Percentiles rank a stretch among this genome's conserved stretches.
These are phyloP conservation scores for Puccinellia tenuiflora DNA, from an alignment of 176 grass and related monocot genomes.

Conservation along the genomic window DNA sequence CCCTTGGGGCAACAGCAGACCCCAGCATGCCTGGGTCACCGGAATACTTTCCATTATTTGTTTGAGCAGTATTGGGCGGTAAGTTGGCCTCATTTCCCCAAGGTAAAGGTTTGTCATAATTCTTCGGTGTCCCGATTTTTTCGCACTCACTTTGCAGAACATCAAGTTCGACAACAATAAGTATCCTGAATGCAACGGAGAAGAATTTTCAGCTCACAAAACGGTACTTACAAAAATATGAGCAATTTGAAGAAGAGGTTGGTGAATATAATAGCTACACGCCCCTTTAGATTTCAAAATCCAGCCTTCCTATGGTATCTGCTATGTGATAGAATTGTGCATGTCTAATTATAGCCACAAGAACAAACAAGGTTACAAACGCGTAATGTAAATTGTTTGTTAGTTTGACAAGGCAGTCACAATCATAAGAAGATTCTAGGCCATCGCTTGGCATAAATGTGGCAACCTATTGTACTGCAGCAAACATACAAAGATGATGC, in stretches of 20 bases:
- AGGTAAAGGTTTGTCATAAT: slow-evolving; percentile 29
- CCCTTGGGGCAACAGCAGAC: slow-evolving; percentile 30
- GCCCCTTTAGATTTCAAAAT: not conserved
- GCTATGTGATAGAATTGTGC: not conserved
- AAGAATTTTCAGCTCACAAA: not conserved
- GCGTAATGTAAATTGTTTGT: not conserved
- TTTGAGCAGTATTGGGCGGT: not conserved
- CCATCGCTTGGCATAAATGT: too few relatives aligned
- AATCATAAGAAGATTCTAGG: too few relatives aligned
- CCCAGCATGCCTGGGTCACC: slow-evolving; percentile 22
- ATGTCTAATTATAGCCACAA: not conserved
- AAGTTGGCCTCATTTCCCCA: not conserved
- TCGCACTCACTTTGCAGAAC: slow-evolving; percentile 48
- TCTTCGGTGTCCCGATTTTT: slow-evolving; percentile 45
- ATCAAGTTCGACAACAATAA: slow-evolving; percentile 63
- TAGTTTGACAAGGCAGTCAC: not conserved
- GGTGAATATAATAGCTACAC: not conserved
- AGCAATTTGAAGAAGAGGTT: not conserved
- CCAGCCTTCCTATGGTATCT: not conserved
- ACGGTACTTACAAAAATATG: not conserved
- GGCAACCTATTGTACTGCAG: too few relatives aligned
- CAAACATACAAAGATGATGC: too few relatives aligned
- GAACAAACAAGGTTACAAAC: not conserved
- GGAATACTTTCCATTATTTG: slow-evolving; percentile 19
- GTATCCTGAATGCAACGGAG: slow-evolving; percentile 52